Conservation (phyloP, 176 grass and related monocot genomes). For the Aegilops longissima region DNA sequence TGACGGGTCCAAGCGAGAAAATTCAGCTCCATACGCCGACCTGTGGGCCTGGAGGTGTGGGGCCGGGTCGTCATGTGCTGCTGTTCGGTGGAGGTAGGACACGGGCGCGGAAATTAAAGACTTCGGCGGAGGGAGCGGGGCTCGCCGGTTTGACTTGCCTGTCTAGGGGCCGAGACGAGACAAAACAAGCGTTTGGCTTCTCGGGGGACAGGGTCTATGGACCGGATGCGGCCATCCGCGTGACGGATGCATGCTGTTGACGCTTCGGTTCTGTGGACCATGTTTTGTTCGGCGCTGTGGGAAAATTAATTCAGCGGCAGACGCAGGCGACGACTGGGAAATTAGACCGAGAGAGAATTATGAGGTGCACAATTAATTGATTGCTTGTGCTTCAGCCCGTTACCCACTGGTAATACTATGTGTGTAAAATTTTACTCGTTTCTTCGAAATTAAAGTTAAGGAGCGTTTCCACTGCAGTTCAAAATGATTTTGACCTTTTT, state of each 20-base stretch:
- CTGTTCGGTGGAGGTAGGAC: not conserved
- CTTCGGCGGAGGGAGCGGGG: not conserved
- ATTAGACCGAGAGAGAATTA: not conserved
- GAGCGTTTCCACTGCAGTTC: no score
- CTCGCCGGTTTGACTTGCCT: slow-evolving; percentile 35
- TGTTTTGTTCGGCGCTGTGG: not conserved
- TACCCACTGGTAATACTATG: no score
- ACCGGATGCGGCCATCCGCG: not conserved
- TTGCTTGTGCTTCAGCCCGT: no score
- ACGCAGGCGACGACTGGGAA: not conserved
- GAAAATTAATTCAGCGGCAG: not conserved
- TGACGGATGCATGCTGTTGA: not conserved
- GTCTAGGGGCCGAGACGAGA: not conserved
- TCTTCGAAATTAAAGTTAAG: no score
- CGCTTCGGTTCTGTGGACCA: not conserved
- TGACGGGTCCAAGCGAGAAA: not conserved
- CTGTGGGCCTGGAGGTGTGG: accelerated
- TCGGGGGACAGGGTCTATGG: not conserved
- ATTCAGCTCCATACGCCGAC: not conserved
- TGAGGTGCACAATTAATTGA: no score
- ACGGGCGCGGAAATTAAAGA: slow-evolving; percentile 19
- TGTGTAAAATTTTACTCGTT: no score
- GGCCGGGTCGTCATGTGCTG: not conserved
- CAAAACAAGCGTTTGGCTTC: not conserved
- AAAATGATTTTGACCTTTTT: no score